These are phyloP conservation scores for Zymoseptoria crescenta DNA, from an alignment of 2,329 filamentous ascomycete species.

Conservation along the genomic window DNA sequence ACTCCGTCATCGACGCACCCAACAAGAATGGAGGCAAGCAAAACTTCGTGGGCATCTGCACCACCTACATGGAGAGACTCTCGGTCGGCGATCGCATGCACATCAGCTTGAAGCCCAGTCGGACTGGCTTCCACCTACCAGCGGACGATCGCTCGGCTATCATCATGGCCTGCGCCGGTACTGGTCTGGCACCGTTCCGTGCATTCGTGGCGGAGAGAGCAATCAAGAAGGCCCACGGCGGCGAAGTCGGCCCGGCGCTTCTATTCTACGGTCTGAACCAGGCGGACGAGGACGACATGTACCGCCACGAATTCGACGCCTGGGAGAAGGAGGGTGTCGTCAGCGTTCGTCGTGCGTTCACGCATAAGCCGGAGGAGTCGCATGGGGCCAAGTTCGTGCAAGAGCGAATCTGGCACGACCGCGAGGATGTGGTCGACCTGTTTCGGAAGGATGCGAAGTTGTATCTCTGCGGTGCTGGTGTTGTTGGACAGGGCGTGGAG, in stretches of 20 bases:
- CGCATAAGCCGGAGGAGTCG: slow-evolving; percentile 36
- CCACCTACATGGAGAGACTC: slow-evolving; percentile 36
- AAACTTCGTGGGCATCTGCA: slow-evolving; percentile 36
- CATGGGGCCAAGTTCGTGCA: slow-evolving; percentile 48
- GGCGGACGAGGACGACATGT: slow-evolving; percentile 51
- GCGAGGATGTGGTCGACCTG: slow-evolving; percentile 37
- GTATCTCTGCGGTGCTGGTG: slow-evolving; percentile 52
- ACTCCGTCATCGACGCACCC: slow-evolving; percentile 43
- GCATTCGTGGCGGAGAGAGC: slow-evolving; percentile 89
- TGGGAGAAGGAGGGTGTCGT: slow-evolving; percentile 59
- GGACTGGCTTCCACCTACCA: slow-evolving; percentile 39
- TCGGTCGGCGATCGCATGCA: slow-evolving; percentile 36
- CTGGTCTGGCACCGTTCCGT: slow-evolving; percentile 93
- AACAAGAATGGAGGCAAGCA: slow-evolving; percentile 22
- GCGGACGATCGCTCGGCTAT: slow-evolving; percentile 35
- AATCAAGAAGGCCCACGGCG: slow-evolving; percentile 40
- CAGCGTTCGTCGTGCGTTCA: slow-evolving; percentile 54
- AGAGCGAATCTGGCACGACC: slow-evolving; percentile 44
- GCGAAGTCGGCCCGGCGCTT: slow-evolving; percentile 50
- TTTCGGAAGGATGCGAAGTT: slow-evolving; percentile 47
- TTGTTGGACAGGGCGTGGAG: slow-evolving; percentile 37
- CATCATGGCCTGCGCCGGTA: slow-evolving; percentile 49
- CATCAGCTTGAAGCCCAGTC: slow-evolving; percentile 35
- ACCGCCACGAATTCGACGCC: slow-evolving; percentile 49
- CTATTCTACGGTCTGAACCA: slow-evolving; percentile 58